Evolutionary conservation across 768 basidiomycete species (phyloP).

Genomic region (Xanthoconium purpureum): DNA sequence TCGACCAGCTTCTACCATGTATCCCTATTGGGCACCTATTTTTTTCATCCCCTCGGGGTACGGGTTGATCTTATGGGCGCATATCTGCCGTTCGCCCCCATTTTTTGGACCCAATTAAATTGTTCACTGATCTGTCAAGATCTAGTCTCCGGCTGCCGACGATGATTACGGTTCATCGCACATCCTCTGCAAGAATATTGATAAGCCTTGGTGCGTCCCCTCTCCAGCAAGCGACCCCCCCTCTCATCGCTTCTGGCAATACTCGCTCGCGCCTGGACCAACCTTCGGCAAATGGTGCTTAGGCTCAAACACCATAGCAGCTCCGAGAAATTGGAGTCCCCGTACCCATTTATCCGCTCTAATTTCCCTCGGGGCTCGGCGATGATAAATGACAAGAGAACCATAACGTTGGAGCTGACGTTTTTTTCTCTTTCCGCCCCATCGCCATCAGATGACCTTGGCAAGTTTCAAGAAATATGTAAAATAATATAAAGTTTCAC

Average conservation of each 20-base stretch:
- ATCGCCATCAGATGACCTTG: slow-evolving; percentile 7
- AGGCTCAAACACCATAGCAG: neutral
- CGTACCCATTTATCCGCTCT: neutral
- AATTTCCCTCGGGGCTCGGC: neutral
- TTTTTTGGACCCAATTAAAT: neutral
- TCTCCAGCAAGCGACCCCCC: neutral
- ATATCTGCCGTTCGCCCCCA: slow-evolving; percentile 2
- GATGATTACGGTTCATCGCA: neutral
- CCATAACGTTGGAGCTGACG: neutral
- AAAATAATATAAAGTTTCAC: neutral
- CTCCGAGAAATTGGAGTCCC: neutral
- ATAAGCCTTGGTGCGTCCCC: neutral
- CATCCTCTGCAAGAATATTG: neutral
- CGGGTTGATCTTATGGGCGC: slow-evolving; percentile 7
- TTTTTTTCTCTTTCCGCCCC: slow-evolving; percentile 2
- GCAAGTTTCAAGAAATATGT: slow-evolving; percentile 7
- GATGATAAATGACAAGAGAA: neutral
- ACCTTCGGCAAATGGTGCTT: neutral
- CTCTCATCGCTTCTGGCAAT: too few relatives aligned
- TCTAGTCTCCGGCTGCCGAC: neutral
- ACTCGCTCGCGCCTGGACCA: neutral
- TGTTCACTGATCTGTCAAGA: neutral
- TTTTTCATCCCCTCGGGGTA: slow-evolving; percentile 14
- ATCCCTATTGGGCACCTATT: neutral
- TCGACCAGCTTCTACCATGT: slow-evolving; percentile 1